Conservation (phyloP, 306 rosid genomes). For the Vigna radiata region DNA sequence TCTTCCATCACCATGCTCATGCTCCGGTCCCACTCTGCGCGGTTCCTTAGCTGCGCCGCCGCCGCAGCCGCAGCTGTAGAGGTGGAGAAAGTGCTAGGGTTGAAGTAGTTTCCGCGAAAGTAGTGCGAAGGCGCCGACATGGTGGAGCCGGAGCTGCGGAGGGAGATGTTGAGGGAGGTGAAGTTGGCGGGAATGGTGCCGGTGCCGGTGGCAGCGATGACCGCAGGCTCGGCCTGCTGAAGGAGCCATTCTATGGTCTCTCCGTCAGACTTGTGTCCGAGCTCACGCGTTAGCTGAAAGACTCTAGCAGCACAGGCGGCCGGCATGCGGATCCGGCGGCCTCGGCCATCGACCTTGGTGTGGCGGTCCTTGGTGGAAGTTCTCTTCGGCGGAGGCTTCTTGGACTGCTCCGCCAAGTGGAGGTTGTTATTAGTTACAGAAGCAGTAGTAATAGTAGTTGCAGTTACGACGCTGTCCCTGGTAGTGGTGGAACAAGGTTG, state of each 20-base stretch:
- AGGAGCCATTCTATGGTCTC: constrained; percentile 97
- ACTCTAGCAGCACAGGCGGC: constrained; percentile 96
- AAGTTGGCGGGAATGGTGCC: constrained; percentile 97
- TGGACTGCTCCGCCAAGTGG: constrained; percentile 39
- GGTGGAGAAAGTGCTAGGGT: constrained; percentile 52
- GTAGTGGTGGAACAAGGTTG: constrained; percentile 56
- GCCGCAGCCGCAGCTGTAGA: constrained; percentile 47
- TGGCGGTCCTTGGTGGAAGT: constrained; percentile 84
- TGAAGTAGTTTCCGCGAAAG: constrained; percentile 60
- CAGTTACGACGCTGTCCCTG: constrained; percentile 3
- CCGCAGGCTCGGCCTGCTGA: constrained; percentile 92
- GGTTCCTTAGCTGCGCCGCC: constrained; percentile 49
- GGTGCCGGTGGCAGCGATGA: constrained; percentile 92
- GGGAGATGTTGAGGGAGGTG: constrained; percentile 88
- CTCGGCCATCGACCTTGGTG: constrained; percentile 94
- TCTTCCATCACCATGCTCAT: constrained; percentile 52
- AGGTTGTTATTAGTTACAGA: constrained; percentile 11
- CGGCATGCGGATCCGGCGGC: constrained; percentile 99
- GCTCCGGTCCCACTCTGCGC: constrained; percentile 60
- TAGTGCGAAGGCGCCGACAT: constrained; percentile 90
- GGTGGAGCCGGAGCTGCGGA: constrained; percentile 92
- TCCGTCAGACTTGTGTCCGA: constrained; percentile 93
- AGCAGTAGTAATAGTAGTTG: not conserved
- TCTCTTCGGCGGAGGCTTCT: constrained; percentile 72
- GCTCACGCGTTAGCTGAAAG: constrained; percentile 86